Evolutionary conservation across 2,329 filamentous ascomycete genomes (phyloP).

Genomic region (Emmonsia crescens): DNA sequence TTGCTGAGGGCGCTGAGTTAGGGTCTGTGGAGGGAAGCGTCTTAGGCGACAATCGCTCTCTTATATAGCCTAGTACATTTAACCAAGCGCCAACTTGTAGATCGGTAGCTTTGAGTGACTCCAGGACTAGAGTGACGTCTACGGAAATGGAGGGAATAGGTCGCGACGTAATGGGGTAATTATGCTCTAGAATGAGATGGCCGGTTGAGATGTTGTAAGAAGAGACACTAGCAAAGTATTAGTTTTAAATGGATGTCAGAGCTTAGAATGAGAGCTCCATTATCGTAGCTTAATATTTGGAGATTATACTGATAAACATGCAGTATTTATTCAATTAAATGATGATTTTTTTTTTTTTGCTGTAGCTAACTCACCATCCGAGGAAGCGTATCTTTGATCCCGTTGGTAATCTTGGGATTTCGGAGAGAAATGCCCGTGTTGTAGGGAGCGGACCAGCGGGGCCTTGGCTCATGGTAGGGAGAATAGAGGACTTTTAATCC

Average conservation of each 20-base stretch:
- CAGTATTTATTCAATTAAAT: no score
- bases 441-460: constrained; percentile 52
- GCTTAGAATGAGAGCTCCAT: constrained; percentile 2
- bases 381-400: constrained; percentile 82
- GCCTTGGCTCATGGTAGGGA: constrained; percentile 21
- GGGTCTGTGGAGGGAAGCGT: not conserved
- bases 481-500: constrained; percentile 1
- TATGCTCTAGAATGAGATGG: constrained; percentile 57
- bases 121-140: constrained; percentile 60
- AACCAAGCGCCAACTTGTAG: constrained; percentile 72
- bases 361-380: constrained; percentile 60
- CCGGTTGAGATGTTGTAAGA: constrained; percentile 48
- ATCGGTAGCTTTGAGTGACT: constrained; percentile 51
- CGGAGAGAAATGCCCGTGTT: constrained; percentile 53
- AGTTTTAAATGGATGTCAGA: not conserved
- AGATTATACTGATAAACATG: not conserved
- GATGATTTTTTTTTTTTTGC: constrained; percentile 2
- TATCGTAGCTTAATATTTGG: not conserved
- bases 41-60: constrained; percentile 18
- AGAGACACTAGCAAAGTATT: constrained; percentile 41
- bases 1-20: constrained; percentile 6
- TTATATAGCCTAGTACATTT: constrained; percentile 75
- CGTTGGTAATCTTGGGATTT: constrained; percentile 41
- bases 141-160: constrained; percentile 46
- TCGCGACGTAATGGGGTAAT: constrained; percentile 39